A percentile compares a stretch with the other conserved stretches of the same genome.
phyloP scores from a whole-genome alignment of 139 green algal species.

The Mesotaenium endlicherianum region DNA sequence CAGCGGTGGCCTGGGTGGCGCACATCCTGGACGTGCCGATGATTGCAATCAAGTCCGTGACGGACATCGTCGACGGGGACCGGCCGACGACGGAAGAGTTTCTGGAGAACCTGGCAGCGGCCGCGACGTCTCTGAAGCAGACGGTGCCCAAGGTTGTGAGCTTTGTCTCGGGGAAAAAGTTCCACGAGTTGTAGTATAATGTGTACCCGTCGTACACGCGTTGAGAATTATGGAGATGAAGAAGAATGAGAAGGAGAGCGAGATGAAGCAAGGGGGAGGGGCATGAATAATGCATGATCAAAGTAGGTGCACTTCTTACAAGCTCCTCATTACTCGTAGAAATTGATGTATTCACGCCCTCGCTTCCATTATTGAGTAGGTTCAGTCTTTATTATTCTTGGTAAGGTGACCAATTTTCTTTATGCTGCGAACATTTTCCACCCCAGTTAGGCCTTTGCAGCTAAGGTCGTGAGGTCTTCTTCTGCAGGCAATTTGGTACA shows the following conservation, averaged over 20 bases:
- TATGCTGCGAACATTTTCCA: too few species aligned
- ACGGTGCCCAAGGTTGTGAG: constrained; percentile 71
- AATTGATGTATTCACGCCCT: too few species aligned
- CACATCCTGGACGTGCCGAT: constrained; percentile 60
- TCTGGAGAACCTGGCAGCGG: constrained; percentile 85
- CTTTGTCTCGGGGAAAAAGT: constrained; percentile 74
- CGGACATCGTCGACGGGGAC: constrained; percentile 94
- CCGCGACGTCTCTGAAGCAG: constrained; percentile 74
- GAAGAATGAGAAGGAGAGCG: not conserved
- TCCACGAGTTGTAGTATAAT: constrained; percentile 76
- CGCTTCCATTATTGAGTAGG: too few species aligned
- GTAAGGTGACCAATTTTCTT: too few species aligned
- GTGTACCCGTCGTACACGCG: too few species aligned
- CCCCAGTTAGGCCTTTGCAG: too few species aligned
- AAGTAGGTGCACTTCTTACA: too few species aligned
- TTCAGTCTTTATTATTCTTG: too few species aligned
- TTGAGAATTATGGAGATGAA: not conserved
- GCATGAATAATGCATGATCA: too few species aligned
- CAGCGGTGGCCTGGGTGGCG: constrained; percentile 52
- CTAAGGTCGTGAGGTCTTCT: too few species aligned
- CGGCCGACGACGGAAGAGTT: constrained; percentile 87
- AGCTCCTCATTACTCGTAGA: too few species aligned
- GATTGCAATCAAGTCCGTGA: constrained; percentile 79
- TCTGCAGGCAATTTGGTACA: too few species aligned
- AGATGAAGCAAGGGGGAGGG: not conserved